A percentile compares a stretch with the other conserved stretches of the same genome.
Evolutionary conservation across 2,329 filamentous ascomycete genomes (phyloP).

Genomic region (Cytospora piceae): DNA sequence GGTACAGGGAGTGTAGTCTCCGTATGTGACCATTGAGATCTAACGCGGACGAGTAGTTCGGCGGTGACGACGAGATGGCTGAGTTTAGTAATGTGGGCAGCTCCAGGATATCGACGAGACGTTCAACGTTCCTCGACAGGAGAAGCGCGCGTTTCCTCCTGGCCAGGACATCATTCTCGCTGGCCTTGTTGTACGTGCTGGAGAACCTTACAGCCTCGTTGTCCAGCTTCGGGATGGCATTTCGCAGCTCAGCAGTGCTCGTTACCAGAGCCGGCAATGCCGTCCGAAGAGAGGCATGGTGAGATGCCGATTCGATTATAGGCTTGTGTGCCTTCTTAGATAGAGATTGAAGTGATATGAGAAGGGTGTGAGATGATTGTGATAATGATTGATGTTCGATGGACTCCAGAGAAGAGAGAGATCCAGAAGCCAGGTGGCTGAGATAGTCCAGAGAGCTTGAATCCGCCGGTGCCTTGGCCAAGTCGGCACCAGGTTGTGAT

Average conservation of each 20-base stretch:
- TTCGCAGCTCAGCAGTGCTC: slow-evolving; percentile 68
- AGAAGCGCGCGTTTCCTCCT: slow-evolving; percentile 79
- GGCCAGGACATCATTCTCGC: slow-evolving; percentile 70
- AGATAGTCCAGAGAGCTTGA: slow-evolving; percentile 71
- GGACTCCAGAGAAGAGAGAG: slow-evolving; percentile 71
- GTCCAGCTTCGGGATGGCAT: slow-evolving; percentile 79
- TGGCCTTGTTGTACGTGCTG: slow-evolving; percentile 76
- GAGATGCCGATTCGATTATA: slow-evolving; percentile 79
- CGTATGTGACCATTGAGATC: slow-evolving; percentile 95
- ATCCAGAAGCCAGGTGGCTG: slow-evolving; percentile 74
- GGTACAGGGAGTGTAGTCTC: slow-evolving; percentile 80
- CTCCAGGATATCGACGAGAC: slow-evolving; percentile 88
- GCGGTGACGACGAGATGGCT: slow-evolving; percentile 66
- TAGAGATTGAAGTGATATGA: slow-evolving; percentile 82
- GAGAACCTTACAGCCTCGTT: slow-evolving; percentile 79
- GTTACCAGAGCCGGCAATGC: slow-evolving; percentile 72
- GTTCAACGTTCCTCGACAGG: slow-evolving; percentile 83
- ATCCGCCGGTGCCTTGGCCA: slow-evolving; percentile 45
- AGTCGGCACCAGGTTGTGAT: slow-evolving; percentile 37
- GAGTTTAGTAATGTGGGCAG: slow-evolving; percentile 84
- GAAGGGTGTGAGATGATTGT: slow-evolving; percentile 77
- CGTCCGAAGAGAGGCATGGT: slow-evolving; percentile 73
- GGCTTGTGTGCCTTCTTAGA: slow-evolving; percentile 87
- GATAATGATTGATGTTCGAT: slow-evolving; percentile 80
- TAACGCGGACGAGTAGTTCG: slow-evolving; percentile 85